Evolutionary conservation across 2,329 filamentous ascomycete genomes (phyloP), one percentile per base, ranked within the genome.

Genomic region (Chaetomium sp.): DNA sequence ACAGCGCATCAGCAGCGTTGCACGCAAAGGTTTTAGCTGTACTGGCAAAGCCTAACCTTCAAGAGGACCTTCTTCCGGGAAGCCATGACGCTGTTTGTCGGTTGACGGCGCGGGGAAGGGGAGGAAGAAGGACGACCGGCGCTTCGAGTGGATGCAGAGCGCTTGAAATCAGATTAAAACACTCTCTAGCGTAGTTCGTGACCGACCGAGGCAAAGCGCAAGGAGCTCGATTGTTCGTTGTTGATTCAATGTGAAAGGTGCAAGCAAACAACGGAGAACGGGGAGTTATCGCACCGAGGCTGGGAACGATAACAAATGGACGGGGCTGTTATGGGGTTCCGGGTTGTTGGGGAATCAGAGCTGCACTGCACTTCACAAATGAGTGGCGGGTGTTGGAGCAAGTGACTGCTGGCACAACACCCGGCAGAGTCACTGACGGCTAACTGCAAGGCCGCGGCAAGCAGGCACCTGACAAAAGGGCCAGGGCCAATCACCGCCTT

Each of bases 11-110:
- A 61, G 57, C 43, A 44, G 35, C 37, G 19, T 3, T 12, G 14
- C 11, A 33, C 5, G 6, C 11, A 19, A 4, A 3, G 6, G 38
- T 27, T n/a, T 14, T 19, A 27, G 14, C 36, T 33, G 37, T 14
- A 35, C 33, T 46, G 52, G 51, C 33, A 51, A 42, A 56, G 19
- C 34, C 69, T 64, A 78, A 92, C 89, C 87, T 94, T 94, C 71
- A 94, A 79, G 63, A 94, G 82, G 64, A 92, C 88, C 86, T 94
- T 94, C 87, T 92, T 94, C 72, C 86, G 81, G 67, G 87, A 87
- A 70, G 87, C 79, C 87, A 91, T 91, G 69, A 67, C 76, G 72
- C 65, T 50, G 47, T 10, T 51, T 45, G 12, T 49, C 14, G 12
- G 44, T 47, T 36, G 52, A 62, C 60, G 57, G 47, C 41, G 57